Percentiles rank a stretch among this genome's conserved stretches.
Conservation (phyloP, 2,329 filamentous ascomycete genomes). For the Talaromyces sp. region DNA sequence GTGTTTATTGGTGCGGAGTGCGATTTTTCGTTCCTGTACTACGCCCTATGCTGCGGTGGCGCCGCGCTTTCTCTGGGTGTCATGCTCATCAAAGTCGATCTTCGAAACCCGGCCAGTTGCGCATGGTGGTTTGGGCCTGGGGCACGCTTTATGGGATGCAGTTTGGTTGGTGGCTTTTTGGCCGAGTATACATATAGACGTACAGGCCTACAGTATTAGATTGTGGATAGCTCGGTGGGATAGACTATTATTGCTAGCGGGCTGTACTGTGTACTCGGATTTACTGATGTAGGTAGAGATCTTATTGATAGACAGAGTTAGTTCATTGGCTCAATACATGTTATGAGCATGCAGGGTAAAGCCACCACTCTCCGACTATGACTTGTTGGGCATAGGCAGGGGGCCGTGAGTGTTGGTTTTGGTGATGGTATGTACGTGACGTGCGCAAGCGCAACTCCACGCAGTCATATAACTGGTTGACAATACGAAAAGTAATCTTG, state of each 20-base stretch:
- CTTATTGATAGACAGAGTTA: neutral
- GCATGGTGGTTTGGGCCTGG: constrained; percentile 19
- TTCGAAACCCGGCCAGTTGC: constrained; percentile 16
- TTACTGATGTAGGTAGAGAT: neutral
- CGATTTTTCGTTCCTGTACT: constrained; percentile 14
- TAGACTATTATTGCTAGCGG: neutral
- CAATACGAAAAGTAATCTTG: neutral
- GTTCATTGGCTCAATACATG: neutral
- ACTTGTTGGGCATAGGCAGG: neutral
- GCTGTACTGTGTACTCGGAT: neutral
- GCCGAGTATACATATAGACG: constrained; percentile 11
- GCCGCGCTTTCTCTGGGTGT: neutral
- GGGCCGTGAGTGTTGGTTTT: neutral
- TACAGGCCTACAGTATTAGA: neutral
- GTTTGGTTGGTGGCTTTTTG: constrained; percentile 11
- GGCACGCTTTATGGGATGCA: constrained; percentile 10
- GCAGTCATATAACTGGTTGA: neutral
- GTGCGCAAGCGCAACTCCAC: neutral
- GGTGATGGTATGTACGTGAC: neutral
- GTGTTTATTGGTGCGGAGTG: neutral
- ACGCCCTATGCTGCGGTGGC: constrained; percentile 9
- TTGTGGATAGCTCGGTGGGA: neutral
- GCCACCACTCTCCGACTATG: neutral
- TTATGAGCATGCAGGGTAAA: neutral
- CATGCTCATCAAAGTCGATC: constrained; percentile 13